Evolutionary conservation across 2,329 filamentous ascomycete species (phyloP).

Genomic region (Scedosporium boydii): DNA sequence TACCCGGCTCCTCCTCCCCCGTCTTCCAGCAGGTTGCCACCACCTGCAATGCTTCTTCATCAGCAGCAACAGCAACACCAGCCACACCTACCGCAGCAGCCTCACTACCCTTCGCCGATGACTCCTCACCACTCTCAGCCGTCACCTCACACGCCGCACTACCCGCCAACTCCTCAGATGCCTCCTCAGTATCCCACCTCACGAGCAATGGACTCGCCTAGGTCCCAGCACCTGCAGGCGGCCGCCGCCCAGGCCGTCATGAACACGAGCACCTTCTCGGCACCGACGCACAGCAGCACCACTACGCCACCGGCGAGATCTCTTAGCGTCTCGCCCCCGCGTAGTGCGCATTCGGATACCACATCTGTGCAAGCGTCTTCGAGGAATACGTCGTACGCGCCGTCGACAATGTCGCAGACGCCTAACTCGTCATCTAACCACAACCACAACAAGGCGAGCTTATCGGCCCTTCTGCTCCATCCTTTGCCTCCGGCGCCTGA

Average conservation of each 20-base stretch:
- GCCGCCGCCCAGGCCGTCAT: conserved; percentile 31
- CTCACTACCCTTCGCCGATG: conserved; percentile 18
- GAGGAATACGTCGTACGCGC: conserved; percentile 4
- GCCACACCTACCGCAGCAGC: conserved; percentile 18
- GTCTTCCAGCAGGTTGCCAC: conserved; percentile 18
- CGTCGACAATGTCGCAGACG: conserved; percentile 6
- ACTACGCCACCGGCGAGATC: conserved; percentile 34
- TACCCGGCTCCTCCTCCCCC: conserved; percentile 18
- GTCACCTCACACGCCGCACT: conserved; percentile 14
- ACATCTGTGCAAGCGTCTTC: conserved; percentile 11
- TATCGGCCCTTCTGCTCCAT: conserved; percentile 43
- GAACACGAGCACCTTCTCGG: conserved; percentile 25
- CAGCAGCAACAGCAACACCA: conserved; percentile 19
- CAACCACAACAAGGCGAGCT: conserved; percentile 28
- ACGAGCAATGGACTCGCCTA: conserved; percentile 8
- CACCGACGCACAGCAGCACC: conserved; percentile 20
- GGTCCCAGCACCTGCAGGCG: conserved; percentile 32
- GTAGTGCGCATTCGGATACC: conserved; percentile 27
- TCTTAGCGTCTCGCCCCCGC: conserved; percentile 39
- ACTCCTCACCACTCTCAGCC: conserved; percentile 5
- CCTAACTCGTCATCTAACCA: conserved; percentile 8
- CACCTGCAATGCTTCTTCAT: conserved; percentile 9
- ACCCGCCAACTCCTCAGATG: conserved; percentile 19
- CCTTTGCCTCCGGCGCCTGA: conserved; percentile 32
- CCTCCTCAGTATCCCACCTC: conserved; percentile 12